phyloP scores from a whole-genome alignment of 305 asterid species.

The Caryopteris hybrid region DNA sequence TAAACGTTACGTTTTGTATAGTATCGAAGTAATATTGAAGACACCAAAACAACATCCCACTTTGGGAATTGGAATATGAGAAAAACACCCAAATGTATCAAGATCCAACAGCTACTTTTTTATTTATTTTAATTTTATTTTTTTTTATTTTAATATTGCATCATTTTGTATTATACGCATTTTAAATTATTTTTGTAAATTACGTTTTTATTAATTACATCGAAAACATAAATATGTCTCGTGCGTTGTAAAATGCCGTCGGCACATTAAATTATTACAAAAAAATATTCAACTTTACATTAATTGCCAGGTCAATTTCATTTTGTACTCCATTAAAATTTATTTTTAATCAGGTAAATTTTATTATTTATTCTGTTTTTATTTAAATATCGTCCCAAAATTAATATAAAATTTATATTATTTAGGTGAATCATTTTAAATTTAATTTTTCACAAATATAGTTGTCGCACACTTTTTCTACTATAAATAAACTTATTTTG shows the following conservation, averaged over 20 bases:
- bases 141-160: not conserved
- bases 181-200: not conserved
- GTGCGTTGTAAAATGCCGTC: not conserved
- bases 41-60: not conserved
- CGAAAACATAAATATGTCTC: not conserved
- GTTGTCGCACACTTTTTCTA: no score
- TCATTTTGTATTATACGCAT: not conserved
- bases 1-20: no score
- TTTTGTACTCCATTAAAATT: no score
- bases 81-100: not conserved
- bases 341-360: no score
- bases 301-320: no score
- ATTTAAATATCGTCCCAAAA: no score
- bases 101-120: not conserved
- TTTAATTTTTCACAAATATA: no score
- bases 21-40: no score
- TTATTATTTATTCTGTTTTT: no score
- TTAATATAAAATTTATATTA: no score
- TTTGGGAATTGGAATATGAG: not conserved
- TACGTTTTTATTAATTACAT: not conserved
- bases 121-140: not conserved
- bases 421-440: no score
- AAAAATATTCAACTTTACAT: not conserved
- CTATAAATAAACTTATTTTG: no score
- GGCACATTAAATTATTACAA: not conserved